These are phyloP conservation scores for Porcisia deanei DNA, from an alignment of 208 protist species.

Conservation along the genomic window DNA sequence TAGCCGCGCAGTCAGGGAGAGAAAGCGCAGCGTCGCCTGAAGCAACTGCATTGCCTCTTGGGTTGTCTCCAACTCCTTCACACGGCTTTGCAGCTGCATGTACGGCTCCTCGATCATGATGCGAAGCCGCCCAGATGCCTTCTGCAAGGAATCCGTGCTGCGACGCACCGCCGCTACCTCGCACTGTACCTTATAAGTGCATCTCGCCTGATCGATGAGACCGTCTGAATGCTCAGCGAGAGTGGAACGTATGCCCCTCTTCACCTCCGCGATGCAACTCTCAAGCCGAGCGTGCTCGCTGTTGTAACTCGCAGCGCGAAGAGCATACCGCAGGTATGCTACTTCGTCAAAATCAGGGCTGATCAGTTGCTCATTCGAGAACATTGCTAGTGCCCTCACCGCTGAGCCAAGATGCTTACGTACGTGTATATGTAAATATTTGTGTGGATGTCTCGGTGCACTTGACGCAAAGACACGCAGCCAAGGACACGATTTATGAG, in stretches of 20 bases:
- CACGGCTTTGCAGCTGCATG: slow-evolving; percentile 43
- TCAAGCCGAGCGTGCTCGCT: slow-evolving; percentile 59
- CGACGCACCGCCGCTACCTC: slow-evolving; percentile 53
- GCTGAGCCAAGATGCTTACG: neutral
- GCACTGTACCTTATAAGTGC: slow-evolving; percentile 52
- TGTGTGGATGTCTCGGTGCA: neutral
- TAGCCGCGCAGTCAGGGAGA: slow-evolving; percentile 54
- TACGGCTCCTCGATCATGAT: slow-evolving; percentile 76
- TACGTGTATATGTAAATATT: neutral
- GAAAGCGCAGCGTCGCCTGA: slow-evolving; percentile 54
- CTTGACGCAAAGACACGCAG: neutral
- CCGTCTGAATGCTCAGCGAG: slow-evolving; percentile 60
- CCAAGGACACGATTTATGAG: neutral
- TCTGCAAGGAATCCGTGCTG: slow-evolving; percentile 49
- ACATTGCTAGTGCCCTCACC: slow-evolving; percentile 33
- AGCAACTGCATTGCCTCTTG: slow-evolving; percentile 47
- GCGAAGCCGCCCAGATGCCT: slow-evolving; percentile 53
- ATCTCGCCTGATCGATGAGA: slow-evolving; percentile 66
- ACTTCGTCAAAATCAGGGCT: slow-evolving; percentile 76
- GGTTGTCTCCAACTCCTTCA: slow-evolving; percentile 67
- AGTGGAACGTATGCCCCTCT: slow-evolving; percentile 46
- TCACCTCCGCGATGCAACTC: slow-evolving; percentile 49
- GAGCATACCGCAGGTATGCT: slow-evolving; percentile 74
- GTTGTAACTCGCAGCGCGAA: slow-evolving; percentile 45
- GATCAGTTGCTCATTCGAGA: slow-evolving; percentile 64